Base-by-base conservation (phyloP, 306 rosid species). In the Dalbergia oliveri region DNA sequence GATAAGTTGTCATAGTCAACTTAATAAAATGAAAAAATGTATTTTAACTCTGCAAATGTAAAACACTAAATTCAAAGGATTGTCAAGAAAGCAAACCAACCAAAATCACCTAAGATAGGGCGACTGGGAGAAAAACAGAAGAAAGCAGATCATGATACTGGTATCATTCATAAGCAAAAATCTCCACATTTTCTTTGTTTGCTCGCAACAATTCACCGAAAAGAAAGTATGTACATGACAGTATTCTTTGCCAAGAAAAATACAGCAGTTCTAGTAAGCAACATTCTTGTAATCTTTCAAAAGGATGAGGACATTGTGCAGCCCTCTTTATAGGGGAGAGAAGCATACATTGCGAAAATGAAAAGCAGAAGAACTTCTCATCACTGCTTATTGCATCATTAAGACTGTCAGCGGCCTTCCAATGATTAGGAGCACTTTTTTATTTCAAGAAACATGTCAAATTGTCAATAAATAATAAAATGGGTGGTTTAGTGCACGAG, bases 291-390 rank as follows among this genome's bases (percentile, higher is more conserved):
- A 63, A 6, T 41, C 56, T 51, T 71, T 66, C 57, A 71, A 63
- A 62, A 80, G 56, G 63, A 79, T 13, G 35, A 31, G 26, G 56
- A 33, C 44, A 70, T 50, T 62, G 65, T 31, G 54, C 64, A 49
- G 21, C 16, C 60, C 66, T 33, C 45, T 35, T 45, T 45, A 44
- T 26, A 50, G 9, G 18, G 49, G 69, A 43, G 14, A 31, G 41
- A 61, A 71, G 39, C 58, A 71, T 65, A 26, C 35, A 23, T 23
- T 71, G n/a, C n/a, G 4, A 56, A 66, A 66, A 9, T 13, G 8
- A 45, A 63, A 67, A 10, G 34, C 11, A 16, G 4, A 47, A 59
- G 58, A 81, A 39, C 66, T 49, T 68, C 54, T 21, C 13, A 80
- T 56, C 34, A 18, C 19, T 68, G 50, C 50, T 60, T 7, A 75